Conservation (phyloP, 495 filamentous ascomycete genomes). For the Trichoderma erinaceum region DNA sequence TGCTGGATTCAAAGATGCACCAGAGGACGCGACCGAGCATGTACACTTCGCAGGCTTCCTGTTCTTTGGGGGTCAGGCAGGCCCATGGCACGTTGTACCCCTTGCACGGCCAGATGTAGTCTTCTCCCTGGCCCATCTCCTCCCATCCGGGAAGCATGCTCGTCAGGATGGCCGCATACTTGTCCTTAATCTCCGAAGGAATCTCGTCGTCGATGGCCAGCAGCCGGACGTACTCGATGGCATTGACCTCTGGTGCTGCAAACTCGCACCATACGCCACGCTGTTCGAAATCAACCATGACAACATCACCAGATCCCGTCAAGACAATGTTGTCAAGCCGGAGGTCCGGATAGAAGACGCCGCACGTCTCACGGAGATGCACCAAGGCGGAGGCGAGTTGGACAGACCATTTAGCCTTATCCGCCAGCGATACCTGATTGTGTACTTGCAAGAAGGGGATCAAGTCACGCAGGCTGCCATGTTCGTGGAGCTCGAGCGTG, state of each 20-base stretch:
- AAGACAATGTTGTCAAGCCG: slow-evolving; percentile 45
- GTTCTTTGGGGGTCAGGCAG: slow-evolving; percentile 34
- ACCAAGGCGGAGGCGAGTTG: slow-evolving; percentile 38
- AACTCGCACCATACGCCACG: slow-evolving; percentile 48
- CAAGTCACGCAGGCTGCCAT: slow-evolving; percentile 38
- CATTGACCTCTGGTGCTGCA: slow-evolving; percentile 44
- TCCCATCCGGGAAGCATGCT: slow-evolving; percentile 36
- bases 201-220: slow-evolving; percentile 31
- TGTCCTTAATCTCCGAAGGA: slow-evolving; percentile 26
- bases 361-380: slow-evolving; percentile 31
- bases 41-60: slow-evolving; percentile 45
- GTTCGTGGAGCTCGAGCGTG: slow-evolving; percentile 36
- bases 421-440: slow-evolving; percentile 25
- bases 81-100: slow-evolving; percentile 46
- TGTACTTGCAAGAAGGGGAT: slow-evolving; percentile 38
- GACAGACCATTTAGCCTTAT: slow-evolving; percentile 40
- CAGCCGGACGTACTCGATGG: slow-evolving; percentile 40
- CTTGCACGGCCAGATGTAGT: slow-evolving; percentile 29
- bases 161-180: slow-evolving; percentile 31
- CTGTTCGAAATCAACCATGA: slow-evolving; percentile 51
- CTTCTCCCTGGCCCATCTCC: slow-evolving; percentile 28
- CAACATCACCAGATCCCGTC: slow-evolving; percentile 30
- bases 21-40: slow-evolving; percentile 47
- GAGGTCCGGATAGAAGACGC: slow-evolving; percentile 44
- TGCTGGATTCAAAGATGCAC: slow-evolving; percentile 48